Evolutionary conservation across 2,329 filamentous ascomycete species (phyloP).

Genomic region (Cytospora schulzeri): DNA sequence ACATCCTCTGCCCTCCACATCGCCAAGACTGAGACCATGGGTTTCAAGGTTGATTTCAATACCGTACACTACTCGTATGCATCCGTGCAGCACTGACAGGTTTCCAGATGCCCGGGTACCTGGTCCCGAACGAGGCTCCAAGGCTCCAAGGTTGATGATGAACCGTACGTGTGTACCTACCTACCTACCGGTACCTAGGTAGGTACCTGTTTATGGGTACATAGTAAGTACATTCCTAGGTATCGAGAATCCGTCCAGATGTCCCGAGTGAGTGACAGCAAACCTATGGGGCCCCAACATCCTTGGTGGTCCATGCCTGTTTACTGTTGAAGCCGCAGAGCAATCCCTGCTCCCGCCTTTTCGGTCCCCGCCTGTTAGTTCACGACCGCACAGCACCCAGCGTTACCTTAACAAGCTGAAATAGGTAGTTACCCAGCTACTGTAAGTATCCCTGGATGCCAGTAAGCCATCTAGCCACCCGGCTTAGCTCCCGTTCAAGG

Average conservation of each 20-base stretch:
- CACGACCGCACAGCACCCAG: background rate
- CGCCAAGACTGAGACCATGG: too few relatives aligned
- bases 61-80: too few relatives aligned
- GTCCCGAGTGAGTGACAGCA: too few relatives aligned
- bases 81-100: background rate
- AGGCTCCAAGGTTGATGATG: background rate
- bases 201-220: too few relatives aligned
- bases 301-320: too few relatives aligned
- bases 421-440: too few relatives aligned
- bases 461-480: background rate
- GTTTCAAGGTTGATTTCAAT: too few relatives aligned
- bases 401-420: constrained; percentile 4
- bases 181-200: background rate
- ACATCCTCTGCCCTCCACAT: too few relatives aligned
- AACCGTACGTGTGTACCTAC: background rate
- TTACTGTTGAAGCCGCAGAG: too few relatives aligned
- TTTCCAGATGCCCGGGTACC: constrained; percentile 17
- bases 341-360: constrained; percentile 17
- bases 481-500: background rate
- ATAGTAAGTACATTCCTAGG: too few relatives aligned
- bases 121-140: constrained; percentile 11
- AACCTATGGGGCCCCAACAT: too few relatives aligned
- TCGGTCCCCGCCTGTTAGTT: constrained; percentile 18
- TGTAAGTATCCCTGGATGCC: background rate
- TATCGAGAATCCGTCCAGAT: too few relatives aligned